phyloP scores from a whole-genome alignment of 2,329 filamentous ascomycete genomes.

The Trichocomaceae sp. region DNA sequence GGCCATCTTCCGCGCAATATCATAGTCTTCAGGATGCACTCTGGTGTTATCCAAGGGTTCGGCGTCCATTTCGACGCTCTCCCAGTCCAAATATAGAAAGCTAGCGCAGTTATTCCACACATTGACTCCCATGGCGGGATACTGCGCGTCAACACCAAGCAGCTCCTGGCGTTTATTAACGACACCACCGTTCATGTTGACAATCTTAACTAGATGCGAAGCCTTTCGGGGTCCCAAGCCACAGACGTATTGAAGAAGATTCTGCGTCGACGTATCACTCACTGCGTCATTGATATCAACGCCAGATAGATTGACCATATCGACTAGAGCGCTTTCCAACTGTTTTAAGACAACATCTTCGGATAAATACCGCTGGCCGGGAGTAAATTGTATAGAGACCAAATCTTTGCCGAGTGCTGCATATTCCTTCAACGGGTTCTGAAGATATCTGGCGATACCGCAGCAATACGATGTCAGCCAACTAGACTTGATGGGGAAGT shows the following conservation, averaged over 20 bases:
- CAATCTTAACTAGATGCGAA: conserved; percentile 74
- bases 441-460: conserved; percentile 81
- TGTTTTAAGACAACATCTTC: conserved; percentile 80
- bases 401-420: conserved; percentile 86
- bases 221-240: conserved; percentile 91
- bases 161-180: conserved; percentile 81
- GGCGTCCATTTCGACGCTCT: conserved; percentile 69
- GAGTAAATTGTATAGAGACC: conserved; percentile 77
- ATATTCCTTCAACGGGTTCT: conserved; percentile 95
- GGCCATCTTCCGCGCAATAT: conserved; percentile 95
- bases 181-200: conserved; percentile 82
- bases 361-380: conserved; percentile 80
- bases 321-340: conserved; percentile 93
- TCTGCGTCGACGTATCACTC: conserved; percentile 71
- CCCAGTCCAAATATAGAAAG: conserved; percentile 85
- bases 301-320: conserved; percentile 95
- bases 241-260: conserved; percentile 82
- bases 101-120: conserved; percentile 97
- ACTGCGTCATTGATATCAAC: conserved; percentile 93
- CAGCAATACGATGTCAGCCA: conserved; percentile 83
- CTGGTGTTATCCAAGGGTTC: conserved; percentile 95
- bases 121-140: conserved; percentile 75
- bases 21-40: conserved; percentile 97
- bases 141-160: conserved; percentile 76
- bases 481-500: conserved; percentile 68